A percentile compares a stretch with the other conserved stretches of the same genome.
These are phyloP conservation scores for Pleurotus pulmonarius DNA, from an alignment of 768 basidiomycete species.

Conservation along the genomic window DNA sequence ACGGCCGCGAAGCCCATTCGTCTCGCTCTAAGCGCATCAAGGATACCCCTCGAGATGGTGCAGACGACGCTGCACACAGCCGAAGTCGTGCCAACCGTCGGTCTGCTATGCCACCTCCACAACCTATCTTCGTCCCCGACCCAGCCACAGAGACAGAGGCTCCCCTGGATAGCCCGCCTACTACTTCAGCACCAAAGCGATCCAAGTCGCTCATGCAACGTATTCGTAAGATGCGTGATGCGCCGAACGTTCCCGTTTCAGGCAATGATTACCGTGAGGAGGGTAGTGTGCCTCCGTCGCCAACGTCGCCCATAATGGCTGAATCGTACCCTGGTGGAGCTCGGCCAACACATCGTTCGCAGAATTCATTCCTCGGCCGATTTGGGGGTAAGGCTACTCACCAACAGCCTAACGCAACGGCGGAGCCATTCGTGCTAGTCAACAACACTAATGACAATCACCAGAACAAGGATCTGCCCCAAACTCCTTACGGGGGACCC, in stretches of 20 bases:
- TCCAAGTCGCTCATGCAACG: constrained; percentile 85
- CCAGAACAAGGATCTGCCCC: constrained; percentile 55
- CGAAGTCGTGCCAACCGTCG: constrained; percentile 43
- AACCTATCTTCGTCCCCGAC: constrained; percentile 76
- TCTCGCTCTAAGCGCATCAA: constrained; percentile 35
- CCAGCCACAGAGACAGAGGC: constrained; percentile 30
- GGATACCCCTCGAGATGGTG: constrained; percentile 43
- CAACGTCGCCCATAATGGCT: constrained; percentile 19
- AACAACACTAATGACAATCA: constrained; percentile 34
- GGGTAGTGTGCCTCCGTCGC: constrained; percentile 41
- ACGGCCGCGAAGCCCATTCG: constrained; percentile 46
- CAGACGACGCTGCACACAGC: constrained; percentile 32
- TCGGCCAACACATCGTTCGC: constrained; percentile 67
- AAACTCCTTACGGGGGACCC: constrained; percentile 26
- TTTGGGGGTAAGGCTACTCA: constrained; percentile 38
- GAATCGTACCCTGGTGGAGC: constrained; percentile 12
- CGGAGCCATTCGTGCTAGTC: constrained; percentile 66
- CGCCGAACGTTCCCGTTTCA: constrained; percentile 75
- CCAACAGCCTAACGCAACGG: constrained; percentile 29
- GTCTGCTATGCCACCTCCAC: constrained; percentile 67
- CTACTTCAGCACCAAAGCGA: constrained; percentile 58
- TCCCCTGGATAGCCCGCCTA: constrained; percentile 37
- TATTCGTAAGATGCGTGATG: constrained; percentile 84
- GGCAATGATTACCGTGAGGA: constrained; percentile 30
- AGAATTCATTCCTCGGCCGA: constrained; percentile 78